phyloP scores from a whole-genome alignment of 2,329 filamentous ascomycete species.

The Tolypocladium endophyticum region DNA sequence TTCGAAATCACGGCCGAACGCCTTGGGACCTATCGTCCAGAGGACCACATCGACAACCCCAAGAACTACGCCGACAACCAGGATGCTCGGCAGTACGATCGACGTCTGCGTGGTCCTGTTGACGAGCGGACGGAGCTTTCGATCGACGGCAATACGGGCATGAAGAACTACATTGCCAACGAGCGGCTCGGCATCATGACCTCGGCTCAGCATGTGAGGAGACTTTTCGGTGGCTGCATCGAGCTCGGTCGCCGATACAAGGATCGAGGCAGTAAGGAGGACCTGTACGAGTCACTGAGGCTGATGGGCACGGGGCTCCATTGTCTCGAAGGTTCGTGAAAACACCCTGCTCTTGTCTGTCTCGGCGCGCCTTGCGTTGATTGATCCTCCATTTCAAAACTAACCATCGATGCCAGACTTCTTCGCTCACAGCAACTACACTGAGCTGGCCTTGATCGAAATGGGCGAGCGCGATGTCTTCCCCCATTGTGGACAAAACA shows the following conservation, averaged over 20 bases:
- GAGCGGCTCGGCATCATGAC: slow-evolving; percentile 71
- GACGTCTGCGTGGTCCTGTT: slow-evolving; percentile 69
- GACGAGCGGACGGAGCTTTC: slow-evolving; percentile 69
- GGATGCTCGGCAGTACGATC: slow-evolving; percentile 76
- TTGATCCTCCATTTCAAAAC: neutral
- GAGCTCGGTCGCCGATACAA: slow-evolving; percentile 68
- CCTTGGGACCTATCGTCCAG: slow-evolving; percentile 73
- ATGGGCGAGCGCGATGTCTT: slow-evolving; percentile 73
- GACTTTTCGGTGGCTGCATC: slow-evolving; percentile 63
- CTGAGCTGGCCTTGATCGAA: slow-evolving; percentile 78
- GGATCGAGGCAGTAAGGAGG: slow-evolving; percentile 46
- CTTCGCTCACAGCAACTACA: slow-evolving; percentile 89
- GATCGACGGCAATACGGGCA: slow-evolving; percentile 62
- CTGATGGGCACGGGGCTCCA: slow-evolving; percentile 81
- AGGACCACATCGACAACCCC: slow-evolving; percentile 68
- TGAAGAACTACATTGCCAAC: slow-evolving; percentile 94
- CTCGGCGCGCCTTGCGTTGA: no score
- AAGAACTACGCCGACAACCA: slow-evolving; percentile 82
- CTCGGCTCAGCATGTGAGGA: slow-evolving; percentile 65
- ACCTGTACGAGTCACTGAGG: slow-evolving; percentile 78
- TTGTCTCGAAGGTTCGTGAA: slow-evolving; percentile 60
- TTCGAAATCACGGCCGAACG: slow-evolving; percentile 77
- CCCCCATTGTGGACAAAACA: slow-evolving; percentile 72
- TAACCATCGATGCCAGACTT: slow-evolving; percentile 46
- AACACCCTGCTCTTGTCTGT: neutral